These are phyloP conservation scores for Colletotrichum sp. DNA, from an alignment of 2,329 filamentous ascomycete genomes.

Conservation along the genomic window DNA sequence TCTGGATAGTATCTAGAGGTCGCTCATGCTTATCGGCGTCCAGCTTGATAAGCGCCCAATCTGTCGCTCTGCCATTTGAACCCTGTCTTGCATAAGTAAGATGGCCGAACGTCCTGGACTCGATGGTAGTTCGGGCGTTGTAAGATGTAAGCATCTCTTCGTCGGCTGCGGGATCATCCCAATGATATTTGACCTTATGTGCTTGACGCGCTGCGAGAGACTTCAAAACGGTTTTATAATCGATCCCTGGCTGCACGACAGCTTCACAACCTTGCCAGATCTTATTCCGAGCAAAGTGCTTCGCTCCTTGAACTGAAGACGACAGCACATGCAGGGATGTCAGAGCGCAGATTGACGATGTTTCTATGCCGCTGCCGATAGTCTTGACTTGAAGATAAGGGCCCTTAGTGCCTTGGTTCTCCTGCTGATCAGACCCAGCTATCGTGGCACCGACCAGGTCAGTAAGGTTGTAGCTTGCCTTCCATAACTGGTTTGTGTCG, in stretches of 20 bases:
- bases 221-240: not conserved
- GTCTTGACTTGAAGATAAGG: not conserved
- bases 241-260: not conserved
- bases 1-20: not conserved
- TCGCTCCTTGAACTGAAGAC: not conserved
- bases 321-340: accelerated
- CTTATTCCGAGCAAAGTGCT: too few species aligned
- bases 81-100: not conserved
- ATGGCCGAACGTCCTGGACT: not conserved
- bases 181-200: too few species aligned
- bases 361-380: not conserved
- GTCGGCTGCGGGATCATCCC: not conserved
- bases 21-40: not conserved
- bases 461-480: not conserved
- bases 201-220: too few species aligned
- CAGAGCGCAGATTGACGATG: not conserved
- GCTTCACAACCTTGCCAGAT: not conserved
- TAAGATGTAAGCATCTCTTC: not conserved
- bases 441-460: not conserved
- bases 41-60: not conserved
- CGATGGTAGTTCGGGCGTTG: not conserved
- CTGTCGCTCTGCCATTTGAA: not conserved
- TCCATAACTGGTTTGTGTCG: accelerated
- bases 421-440: not conserved
- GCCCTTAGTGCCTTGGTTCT: not conserved